Evolutionary conservation across 345 rosid species (phyloP).

Genomic region (rapeseed (Brassica napus)): DNA sequence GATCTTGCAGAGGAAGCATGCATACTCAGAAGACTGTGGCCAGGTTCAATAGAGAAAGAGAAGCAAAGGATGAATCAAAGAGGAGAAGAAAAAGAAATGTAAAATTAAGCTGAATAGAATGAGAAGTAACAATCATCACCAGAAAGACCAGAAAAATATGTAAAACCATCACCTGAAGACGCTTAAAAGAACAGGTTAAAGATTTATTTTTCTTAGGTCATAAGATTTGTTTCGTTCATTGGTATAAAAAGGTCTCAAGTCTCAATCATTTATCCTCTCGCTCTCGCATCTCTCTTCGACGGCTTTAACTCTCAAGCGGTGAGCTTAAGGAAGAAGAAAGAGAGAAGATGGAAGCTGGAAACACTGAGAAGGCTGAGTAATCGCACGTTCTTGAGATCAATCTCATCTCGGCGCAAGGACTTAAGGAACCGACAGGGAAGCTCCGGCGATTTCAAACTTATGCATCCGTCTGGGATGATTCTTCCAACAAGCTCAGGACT

Average conservation of each 20-base stretch:
- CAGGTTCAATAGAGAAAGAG: conserved; percentile 79
- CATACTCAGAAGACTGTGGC: conserved; percentile 78
- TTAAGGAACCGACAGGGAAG: conserved; percentile 39
- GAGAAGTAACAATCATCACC: no score
- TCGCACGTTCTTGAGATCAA: conserved; percentile 63
- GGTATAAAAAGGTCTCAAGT: no score
- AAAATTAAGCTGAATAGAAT: no score
- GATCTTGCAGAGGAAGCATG: conserved; percentile 87
- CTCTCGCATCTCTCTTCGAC: not conserved
- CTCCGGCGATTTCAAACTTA: conserved; percentile 36
- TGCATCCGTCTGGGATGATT: conserved; percentile 63
- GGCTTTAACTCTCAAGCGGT: conserved; percentile 7
- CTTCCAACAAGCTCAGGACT: conserved; percentile 63
- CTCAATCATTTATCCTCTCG: not conserved
- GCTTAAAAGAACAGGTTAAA: no score
- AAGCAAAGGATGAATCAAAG: conserved; percentile 50
- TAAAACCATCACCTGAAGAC: no score
- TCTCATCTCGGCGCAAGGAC: conserved; percentile 83
- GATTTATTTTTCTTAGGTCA: no score
- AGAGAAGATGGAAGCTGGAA: conserved; percentile 19
- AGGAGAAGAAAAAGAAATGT: conserved; percentile 61
- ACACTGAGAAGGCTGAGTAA: conserved; percentile 27
- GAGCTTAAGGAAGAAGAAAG: conserved; percentile 10
- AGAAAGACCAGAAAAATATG: no score
- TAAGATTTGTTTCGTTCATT: no score